phyloP scores from a whole-genome alignment of 768 basidiomycete species.

The Lactarius deliciosus region DNA sequence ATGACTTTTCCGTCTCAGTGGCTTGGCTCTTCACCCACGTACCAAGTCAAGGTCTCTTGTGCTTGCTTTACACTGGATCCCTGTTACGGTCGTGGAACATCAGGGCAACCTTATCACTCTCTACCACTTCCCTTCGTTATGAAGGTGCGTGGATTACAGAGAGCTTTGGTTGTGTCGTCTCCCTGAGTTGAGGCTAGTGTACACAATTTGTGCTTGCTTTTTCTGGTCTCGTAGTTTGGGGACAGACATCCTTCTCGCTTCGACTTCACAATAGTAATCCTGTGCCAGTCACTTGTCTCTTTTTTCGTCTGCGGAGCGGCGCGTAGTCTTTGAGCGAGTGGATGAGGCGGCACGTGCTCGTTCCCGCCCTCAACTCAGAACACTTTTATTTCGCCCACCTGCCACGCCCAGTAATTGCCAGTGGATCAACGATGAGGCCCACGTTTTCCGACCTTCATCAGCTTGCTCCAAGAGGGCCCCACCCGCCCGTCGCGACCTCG shows the following conservation, averaged over 20 bases:
- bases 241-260: conserved; percentile 48
- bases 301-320: not conserved
- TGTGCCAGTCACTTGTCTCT: not conserved
- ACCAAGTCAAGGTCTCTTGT: conserved; percentile 68
- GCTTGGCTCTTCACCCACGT: conserved; percentile 38
- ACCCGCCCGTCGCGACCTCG: no score
- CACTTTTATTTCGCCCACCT: no score
- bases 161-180: conserved; percentile 46
- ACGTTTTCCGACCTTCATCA: no score
- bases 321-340: no score
- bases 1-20: no score
- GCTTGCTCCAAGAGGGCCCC: no score
- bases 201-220: conserved; percentile 33
- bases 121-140: conserved; percentile 59
- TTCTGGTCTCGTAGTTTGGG: conserved; percentile 63
- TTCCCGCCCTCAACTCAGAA: no score
- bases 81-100: conserved; percentile 79
- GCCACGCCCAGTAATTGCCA: no score
- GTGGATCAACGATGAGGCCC: no score
- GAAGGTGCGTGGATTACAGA: conserved; percentile 49
- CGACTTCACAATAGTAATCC: conserved; percentile 14
- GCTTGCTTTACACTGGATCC: conserved; percentile 45
- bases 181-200: conserved; percentile 57
- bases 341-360: no score
- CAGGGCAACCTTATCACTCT: conserved; percentile 38